phyloP scores from a whole-genome alignment of 2,329 filamentous ascomycete species.

The Aspergillus brasiliensis region DNA sequence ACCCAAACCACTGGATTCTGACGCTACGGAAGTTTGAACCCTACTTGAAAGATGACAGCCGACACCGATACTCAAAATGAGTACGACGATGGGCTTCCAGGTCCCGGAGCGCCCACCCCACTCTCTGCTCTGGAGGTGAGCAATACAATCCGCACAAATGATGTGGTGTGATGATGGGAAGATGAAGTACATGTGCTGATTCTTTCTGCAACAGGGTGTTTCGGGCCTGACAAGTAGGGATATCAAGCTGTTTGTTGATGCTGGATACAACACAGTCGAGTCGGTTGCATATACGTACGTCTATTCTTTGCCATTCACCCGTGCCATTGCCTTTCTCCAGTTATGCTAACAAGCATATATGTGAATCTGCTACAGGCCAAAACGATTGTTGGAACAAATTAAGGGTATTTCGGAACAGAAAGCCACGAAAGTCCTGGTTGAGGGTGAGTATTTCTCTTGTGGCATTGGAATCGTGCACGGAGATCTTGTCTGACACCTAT shows the following conservation, averaged over 20 bases:
- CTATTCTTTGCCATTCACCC: not conserved
- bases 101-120: constrained; percentile 91
- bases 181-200: not conserved
- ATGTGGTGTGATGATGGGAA: not conserved
- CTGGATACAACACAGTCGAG: constrained; percentile 93
- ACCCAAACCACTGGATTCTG: not conserved
- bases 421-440: constrained; percentile 83
- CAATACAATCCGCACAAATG: constrained; percentile 1
- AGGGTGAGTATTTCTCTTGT: constrained; percentile 65
- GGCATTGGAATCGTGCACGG: not conserved
- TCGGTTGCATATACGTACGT: constrained; percentile 87
- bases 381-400: constrained; percentile 83
- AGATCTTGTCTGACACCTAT: constrained; percentile 14
- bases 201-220: constrained; percentile 63
- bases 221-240: constrained; percentile 91
- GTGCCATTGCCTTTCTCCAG: not conserved
- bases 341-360: not conserved
- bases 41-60: constrained; percentile 42
- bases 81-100: constrained; percentile 74
- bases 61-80: constrained; percentile 69
- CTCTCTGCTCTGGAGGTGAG: constrained; percentile 81
- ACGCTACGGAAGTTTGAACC: not conserved
- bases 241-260: constrained; percentile 88
- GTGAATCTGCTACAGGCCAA: constrained; percentile 50
- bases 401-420: constrained; percentile 99